Base-by-base conservation (phyloP, 2,329 filamentous ascomycete genomes). In the Fusarium scirpi region DNA sequence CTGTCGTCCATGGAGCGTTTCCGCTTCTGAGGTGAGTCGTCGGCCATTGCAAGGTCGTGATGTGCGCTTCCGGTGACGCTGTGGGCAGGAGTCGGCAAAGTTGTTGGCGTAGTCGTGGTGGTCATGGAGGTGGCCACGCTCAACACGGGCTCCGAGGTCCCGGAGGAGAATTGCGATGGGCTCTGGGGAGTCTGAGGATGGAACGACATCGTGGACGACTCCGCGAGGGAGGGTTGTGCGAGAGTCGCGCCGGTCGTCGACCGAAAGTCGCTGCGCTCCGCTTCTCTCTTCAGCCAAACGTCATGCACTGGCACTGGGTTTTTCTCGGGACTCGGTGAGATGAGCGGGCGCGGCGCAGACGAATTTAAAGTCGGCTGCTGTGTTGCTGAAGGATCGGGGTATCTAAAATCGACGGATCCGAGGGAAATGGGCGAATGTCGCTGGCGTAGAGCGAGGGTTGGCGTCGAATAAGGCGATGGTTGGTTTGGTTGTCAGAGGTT, bases 131-230 rank as follows among this genome's bases (percentile, higher is more conserved):
- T 83, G 73, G 82, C 83, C 77, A 83, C 82, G 81, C 84, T 87
- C 61, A 82, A 82, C 74, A 80, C 81, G 72, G 80, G 81, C 74
- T 87, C 86, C 77, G 82, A 85, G 72, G 83, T 86, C 74, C 82
- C 85, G 69, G 86, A 85, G 71, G 86, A 89, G 77, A 85, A 83
- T 78, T 89, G 86, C 77, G 87, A 89, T 77, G 89, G 89, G 79
- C 89, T 91, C 84, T 90, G 88, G 78, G 89, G 89, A 74, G 89
- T 91, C 76, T 88, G 88, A 74, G 89, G 89, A 79, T 90, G 88
- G 84, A 87, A 89, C 82, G 87, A 89, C 88, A 90, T 90, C 80
- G 80, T 86, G 82, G 80, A 78, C 76, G 73, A 78, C 80, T 76
- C 79, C 78, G 74, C 74, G 67, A 72, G 66, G 69, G 75, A 69